Percentiles rank a stretch among this genome's conserved stretches.
phyloP scores from a whole-genome alignment of 2,329 filamentous ascomycete genomes.

The Pseudopithomyces chartarum region DNA sequence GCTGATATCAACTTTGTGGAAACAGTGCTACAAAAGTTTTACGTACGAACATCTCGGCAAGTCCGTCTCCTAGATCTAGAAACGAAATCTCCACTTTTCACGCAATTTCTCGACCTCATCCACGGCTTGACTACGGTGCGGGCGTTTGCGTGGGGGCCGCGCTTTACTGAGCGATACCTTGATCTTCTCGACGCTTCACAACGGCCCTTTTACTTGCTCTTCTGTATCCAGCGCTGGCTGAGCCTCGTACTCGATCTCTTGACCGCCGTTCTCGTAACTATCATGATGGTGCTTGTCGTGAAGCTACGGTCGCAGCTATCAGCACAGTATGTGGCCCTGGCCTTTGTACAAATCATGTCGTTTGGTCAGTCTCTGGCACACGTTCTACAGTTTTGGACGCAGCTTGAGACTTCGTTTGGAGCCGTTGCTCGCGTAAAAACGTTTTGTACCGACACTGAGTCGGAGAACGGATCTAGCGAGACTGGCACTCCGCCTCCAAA shows the following conservation, averaged over 20 bases:
- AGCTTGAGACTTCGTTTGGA: constrained; percentile 61
- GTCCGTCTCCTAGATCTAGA: constrained; percentile 57
- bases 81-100: constrained; percentile 51
- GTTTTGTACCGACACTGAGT: constrained; percentile 49
- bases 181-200: constrained; percentile 42
- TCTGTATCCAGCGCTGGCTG: constrained; percentile 46
- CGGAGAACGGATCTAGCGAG: constrained; percentile 55
- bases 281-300: constrained; percentile 42
- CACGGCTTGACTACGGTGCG: constrained; percentile 53
- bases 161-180: constrained; percentile 1
- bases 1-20: too few species aligned
- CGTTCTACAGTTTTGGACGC: constrained; percentile 57
- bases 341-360: constrained; percentile 55
- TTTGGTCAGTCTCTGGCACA: constrained; percentile 55
- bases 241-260: constrained; percentile 40
- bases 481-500: constrained; percentile 17
- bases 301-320: constrained; percentile 50
- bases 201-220: constrained; percentile 46
- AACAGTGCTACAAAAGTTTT: constrained; percentile 25
- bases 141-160: constrained; percentile 50
- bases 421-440: constrained; percentile 58
- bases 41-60: constrained; percentile 51
- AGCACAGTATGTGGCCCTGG: constrained; percentile 29
- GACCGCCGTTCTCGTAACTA: constrained; percentile 37
- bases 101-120: constrained; percentile 55